Percentiles rank a stretch among this genome's conserved stretches.
Conservation (phyloP, 1,284 basidiomycete genomes). For the Trichosporon faecale region DNA sequence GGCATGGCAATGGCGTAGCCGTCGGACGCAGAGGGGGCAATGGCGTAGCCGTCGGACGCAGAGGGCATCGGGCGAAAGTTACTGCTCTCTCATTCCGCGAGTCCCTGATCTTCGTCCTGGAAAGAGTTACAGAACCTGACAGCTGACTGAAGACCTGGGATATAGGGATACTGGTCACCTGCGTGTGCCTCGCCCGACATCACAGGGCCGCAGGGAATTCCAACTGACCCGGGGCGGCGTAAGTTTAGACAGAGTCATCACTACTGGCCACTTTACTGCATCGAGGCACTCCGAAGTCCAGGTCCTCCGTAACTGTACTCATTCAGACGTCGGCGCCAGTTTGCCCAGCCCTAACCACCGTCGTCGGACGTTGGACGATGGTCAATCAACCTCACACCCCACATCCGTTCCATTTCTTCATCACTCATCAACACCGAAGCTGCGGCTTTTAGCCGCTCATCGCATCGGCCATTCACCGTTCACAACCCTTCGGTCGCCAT, state of each 20-base stretch:
- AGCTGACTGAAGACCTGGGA: too few relatives aligned
- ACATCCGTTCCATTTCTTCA: background rate
- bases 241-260: background rate
- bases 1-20: background rate
- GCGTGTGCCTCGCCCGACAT: background rate
- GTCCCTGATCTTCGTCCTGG: background rate
- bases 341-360: background rate
- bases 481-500: background rate
- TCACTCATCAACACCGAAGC: background rate
- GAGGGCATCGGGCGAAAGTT: background rate
- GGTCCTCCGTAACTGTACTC: too few relatives aligned
- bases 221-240: background rate
- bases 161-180: background rate
- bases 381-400: too few relatives aligned
- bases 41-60: background rate
- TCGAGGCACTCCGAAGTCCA: too few relatives aligned
- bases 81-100: background rate
- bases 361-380: background rate
- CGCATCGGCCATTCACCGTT: background rate
- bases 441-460: background rate
- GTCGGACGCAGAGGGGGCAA: background rate
- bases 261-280: too few relatives aligned
- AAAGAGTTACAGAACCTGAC: too few relatives aligned
- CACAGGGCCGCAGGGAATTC: background rate
- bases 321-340: background rate